These are phyloP conservation scores for Solanum hybrid DNA, from an alignment of 305 asterid species.

Conservation along the genomic window DNA sequence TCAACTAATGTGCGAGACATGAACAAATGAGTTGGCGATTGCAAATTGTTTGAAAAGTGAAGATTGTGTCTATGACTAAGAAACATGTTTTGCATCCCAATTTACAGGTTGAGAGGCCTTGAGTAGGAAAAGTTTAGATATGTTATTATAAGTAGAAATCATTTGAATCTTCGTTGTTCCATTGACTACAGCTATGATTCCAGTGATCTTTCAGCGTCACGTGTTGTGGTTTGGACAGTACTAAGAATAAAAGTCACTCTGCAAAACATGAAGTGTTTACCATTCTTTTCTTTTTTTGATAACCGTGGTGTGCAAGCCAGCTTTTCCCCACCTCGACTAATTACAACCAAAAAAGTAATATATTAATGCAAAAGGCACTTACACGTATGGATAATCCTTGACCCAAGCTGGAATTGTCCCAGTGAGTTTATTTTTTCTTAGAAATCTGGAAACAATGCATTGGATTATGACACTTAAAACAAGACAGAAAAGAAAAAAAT, in stretches of 20 bases:
- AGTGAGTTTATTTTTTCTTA: not conserved
- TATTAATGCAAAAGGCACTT: not conserved
- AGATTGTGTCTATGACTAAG: not conserved
- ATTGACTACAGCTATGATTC: not conserved
- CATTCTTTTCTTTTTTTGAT: not conserved
- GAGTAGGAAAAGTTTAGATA: not conserved
- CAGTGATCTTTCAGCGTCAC: not conserved
- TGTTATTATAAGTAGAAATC: not conserved
- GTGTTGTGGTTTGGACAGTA: not conserved
- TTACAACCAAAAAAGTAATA: not conserved
- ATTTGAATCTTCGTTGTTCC: not conserved
- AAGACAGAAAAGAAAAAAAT: not conserved
- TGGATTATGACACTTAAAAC: not conserved
- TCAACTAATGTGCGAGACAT: not conserved
- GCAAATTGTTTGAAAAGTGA: not conserved
- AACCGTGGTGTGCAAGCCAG: not conserved
- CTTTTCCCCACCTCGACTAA: not conserved
- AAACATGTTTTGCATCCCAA: not conserved
- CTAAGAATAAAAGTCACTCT: not conserved
- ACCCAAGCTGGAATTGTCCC: slow-evolving; percentile 8
- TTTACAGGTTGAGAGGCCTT: not conserved
- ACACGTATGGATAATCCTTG: not conserved
- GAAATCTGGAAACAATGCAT: slow-evolving; percentile 9
- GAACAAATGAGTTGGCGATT: not conserved
- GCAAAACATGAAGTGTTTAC: not conserved